Evolutionary conservation across 257 asterid genomes (phyloP), one percentile per base, ranked within the genome.

Genomic region (Petunia axillaris): DNA sequence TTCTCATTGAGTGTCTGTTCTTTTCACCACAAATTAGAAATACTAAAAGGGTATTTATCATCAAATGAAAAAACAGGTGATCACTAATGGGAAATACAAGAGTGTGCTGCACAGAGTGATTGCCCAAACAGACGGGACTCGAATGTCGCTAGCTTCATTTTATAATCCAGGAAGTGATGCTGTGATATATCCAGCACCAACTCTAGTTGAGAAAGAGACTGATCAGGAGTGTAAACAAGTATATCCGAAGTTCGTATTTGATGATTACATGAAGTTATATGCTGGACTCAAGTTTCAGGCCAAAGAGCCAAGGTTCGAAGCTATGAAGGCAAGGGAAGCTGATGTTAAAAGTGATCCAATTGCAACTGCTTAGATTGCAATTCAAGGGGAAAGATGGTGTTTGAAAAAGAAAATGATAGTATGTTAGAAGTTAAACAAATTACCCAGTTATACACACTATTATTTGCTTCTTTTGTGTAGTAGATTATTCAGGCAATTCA

Each of bases 291-390:
- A 83, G 60, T 84, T 84, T 74, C 86, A 84, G 10, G 84, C 84
- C n/a, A 84, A 84, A 60, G 86, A 84, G 80, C 86, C 86, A 59
- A 84, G 86, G 25, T 84, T 84, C 53, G 82, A 80, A 77, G 68
- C 84, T 46, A 80, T 84, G 86, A 84, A 84, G 65, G 74, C 62
- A 37, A 41, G 48, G 75, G 76, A 77, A 58, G 48, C 48, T 13
- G 40, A 73, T n/a, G 41, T 53, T 11, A 37, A 60, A 14, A 0
- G 13, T 4, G 78, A 55, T 76, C 71, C 81, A 43, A 38, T 67
- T 66, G 82, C 79, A 25, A 68, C 55, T 77, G 79, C 64, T 77
- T 81, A 75, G 36, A 62, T 44, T 46, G 46, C 76, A 70, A 16
- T 16, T 43, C 13, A 8, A 66, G 10, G 3, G 9, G 13, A 62